Evolutionary conservation across 768 basidiomycete genomes (phyloP).

Genomic region (Exidia glandulosa): DNA sequence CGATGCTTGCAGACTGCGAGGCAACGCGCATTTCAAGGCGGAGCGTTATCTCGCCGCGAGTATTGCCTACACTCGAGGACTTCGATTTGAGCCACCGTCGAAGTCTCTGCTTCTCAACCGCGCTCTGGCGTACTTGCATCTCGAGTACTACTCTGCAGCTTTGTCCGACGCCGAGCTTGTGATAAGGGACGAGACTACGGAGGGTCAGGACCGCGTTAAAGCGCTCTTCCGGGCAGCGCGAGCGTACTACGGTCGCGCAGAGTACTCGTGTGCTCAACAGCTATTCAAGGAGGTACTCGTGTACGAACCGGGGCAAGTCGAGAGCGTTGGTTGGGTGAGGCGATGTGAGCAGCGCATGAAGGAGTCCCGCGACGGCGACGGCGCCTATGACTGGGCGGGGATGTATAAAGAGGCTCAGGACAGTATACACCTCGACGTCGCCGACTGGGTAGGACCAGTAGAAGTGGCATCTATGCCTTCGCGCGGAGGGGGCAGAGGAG

Average conservation of each 20-base stretch:
- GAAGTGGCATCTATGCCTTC: neutral
- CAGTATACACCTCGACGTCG: conserved; percentile 11
- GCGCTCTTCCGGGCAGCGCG: conserved; percentile 15
- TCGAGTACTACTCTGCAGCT: conserved; percentile 15
- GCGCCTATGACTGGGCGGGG: conserved; percentile 14
- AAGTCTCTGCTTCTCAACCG: conserved; percentile 18
- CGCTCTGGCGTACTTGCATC: conserved; percentile 14
- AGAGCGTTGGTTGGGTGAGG: conserved; percentile 7
- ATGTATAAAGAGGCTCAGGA: conserved; percentile 10
- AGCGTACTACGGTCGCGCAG: conserved; percentile 15
- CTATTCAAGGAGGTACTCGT: conserved; percentile 7
- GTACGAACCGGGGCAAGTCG: neutral
- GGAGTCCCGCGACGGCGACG: conserved; percentile 11
- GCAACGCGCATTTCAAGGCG: conserved; percentile 13
- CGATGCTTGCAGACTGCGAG: conserved; percentile 13
- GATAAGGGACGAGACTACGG: neutral
- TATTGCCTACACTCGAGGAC: conserved; percentile 15
- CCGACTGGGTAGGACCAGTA: conserved; percentile 12
- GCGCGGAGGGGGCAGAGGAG: conserved; percentile 7
- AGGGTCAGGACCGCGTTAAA: conserved; percentile 7
- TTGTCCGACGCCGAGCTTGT: conserved; percentile 13
- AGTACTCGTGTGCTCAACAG: conserved; percentile 8
- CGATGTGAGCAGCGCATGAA: conserved; percentile 10
- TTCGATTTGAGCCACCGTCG: conserved; percentile 9
- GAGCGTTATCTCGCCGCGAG: conserved; percentile 16